phyloP scores from a whole-genome alignment of 2,329 filamentous ascomycete genomes.

The Colletotrichum musae region DNA sequence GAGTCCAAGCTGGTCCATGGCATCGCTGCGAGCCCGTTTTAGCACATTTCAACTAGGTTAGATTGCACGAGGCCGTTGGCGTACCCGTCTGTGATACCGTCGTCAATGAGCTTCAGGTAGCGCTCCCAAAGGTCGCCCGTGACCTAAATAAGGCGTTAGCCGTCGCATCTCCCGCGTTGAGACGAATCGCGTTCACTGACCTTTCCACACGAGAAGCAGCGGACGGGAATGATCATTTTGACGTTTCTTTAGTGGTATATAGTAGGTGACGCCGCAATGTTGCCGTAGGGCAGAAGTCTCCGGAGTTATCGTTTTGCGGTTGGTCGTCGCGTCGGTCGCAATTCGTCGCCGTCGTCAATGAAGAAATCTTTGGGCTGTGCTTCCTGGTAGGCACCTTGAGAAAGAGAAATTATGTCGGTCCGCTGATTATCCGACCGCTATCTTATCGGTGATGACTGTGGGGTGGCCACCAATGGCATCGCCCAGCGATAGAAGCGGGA shows the following conservation, averaged over 20 bases:
- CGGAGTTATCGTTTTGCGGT: neutral
- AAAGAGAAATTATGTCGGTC: conserved; percentile 40
- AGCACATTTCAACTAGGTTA: neutral
- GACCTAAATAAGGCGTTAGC: conserved; percentile 74
- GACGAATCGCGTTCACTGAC: conserved; percentile 63
- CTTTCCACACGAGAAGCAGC: conserved; percentile 99
- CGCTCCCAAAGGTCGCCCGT: conserved; percentile 98
- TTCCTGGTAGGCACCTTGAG: neutral
- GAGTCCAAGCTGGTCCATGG: conserved; percentile 94
- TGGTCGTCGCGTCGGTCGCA: conserved; percentile 12
- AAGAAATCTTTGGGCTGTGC: conserved; percentile 26
- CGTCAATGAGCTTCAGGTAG: conserved; percentile 90
- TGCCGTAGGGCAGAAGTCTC: neutral
- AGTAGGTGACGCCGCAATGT: neutral
- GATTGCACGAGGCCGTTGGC: conserved; percentile 47
- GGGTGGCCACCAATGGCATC: conserved; percentile 37
- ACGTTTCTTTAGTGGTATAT: conserved; percentile 13
- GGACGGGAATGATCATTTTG: conserved; percentile 98
- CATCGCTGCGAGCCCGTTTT: conserved; percentile 74
- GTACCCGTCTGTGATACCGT: conserved; percentile 81
- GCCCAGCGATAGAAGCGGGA: conserved; percentile 37
- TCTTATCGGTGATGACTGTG: conserved; percentile 39
- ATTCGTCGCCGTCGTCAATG: conserved; percentile 22
- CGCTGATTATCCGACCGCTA: conserved; percentile 35
- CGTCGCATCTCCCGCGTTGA: conserved; percentile 26